Base-by-base conservation (phyloP, 1,284 basidiomycete genomes). In the Pseudozyma thailandica region DNA sequence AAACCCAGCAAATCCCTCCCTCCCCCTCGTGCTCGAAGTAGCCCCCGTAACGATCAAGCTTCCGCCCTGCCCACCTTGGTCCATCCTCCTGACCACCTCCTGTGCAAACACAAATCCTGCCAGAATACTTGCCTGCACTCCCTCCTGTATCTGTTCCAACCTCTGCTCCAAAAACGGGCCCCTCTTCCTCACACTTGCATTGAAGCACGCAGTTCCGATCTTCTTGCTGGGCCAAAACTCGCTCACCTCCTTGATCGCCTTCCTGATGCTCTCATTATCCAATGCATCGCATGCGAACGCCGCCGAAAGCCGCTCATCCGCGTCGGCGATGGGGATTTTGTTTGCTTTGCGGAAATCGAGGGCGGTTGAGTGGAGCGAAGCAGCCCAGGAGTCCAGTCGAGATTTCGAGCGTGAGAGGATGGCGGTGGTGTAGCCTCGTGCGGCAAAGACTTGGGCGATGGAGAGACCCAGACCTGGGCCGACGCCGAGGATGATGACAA, bases 221-320 rank as follows among this genome's bases (percentile, higher is more conserved):
- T 53, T 62, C 23, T 59, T 55, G 3, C 51, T 41, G 4, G 73
- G 73, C 72, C 73, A 79, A 25, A 38, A 50, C 0, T 35, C 55
- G 26, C 39, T 53, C 0, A 73, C 52, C 3, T 63, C 39, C 4
- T 50, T 12, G 16, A 79, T 27, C 3, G 75, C 63, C 0, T 5
- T 2, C 13, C 27, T 26, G 50, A 79, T 75, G 6, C 49, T 28
- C 3, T 48, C 58, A 25, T 58, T 58, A 42, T 69, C 46, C 20
- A 77, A 55, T 8, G 70, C 75, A 49, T 79, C 75, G 37, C 75
- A 79, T 5, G 58, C 66, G 27, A 79, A 77, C 1, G 72, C 77
- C 0, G 54, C 50, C 3, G 64, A 57, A 3, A 76, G 56, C 33
- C 30, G 27, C 38, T 50, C 55, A 2, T 21, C 52, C 20, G 25